Base-by-base conservation (phyloP, 352 stramenopile species). In the Globisporangium perplexum region DNA sequence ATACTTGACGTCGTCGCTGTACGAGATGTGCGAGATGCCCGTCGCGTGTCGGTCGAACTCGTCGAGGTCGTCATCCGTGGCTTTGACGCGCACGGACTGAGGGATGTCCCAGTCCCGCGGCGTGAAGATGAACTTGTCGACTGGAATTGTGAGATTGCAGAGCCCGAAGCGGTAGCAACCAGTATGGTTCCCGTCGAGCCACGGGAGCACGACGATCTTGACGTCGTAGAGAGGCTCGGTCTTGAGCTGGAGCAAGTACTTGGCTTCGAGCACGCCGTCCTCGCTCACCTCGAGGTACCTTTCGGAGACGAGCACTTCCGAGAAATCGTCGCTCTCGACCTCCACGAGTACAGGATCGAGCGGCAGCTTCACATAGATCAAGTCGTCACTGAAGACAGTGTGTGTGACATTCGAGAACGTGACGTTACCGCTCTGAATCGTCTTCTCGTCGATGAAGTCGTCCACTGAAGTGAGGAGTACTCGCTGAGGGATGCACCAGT, bases 151-250 rank as follows among this genome's bases (percentile, higher is more conserved):
- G 36, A 88, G 33, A 47, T 92, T 92, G 48, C 81, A 92, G 2
- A 88, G 39, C 0, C 67, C 74, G 42, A 90, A 90, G 4, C 81
- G 76, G 24, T 92, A 92, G 51, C 81, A 92, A 24, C 73, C 59
- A 0, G 76, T 88, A n/a, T 72, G 70, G 1, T 65, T 51, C 7
- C 56, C 62, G n/a, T 88, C 71, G 1, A 90, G 62, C 75, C 78
- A 92, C 1, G 81, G 81, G 0, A 86, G 50, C 18, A 78, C 75
- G 17, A 88, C 61, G 45, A 92, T 74, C 10, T 71, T 73, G 10
- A 92, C 81, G 18, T 72, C 49, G 7, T 77, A 71, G 0, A 85
- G 62, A 17, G 81, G 81, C 57, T 91, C 81, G 0, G 74, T 86
- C 43, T 70, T 75, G 26, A 92, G 58, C 41, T 66, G 47, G 5